Evolutionary conservation across 176 grass and related monocot genomes (phyloP).

Genomic region (Oryza longistaminata): DNA sequence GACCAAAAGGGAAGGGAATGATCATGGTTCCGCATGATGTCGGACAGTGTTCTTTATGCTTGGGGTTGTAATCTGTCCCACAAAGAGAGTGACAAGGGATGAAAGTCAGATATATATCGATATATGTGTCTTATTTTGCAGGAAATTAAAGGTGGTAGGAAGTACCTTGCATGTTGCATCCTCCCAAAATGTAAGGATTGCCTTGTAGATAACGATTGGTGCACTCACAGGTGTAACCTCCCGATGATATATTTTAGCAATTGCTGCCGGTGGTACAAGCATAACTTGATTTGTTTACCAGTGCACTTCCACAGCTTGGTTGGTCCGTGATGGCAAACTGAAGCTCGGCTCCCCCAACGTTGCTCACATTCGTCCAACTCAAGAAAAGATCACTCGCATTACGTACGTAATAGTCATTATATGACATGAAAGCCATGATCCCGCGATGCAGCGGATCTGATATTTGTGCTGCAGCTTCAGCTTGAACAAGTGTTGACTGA

Average conservation of each 20-base stretch:
- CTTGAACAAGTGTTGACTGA: not conserved
- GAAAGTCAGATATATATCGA: too few relatives aligned
- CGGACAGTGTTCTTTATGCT: not conserved
- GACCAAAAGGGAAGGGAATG: not conserved
- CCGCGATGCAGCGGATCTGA: too few relatives aligned
- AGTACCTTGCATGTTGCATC: not conserved
- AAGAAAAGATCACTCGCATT: not conserved
- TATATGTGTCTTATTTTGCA: too few relatives aligned
- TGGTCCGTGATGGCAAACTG: not conserved
- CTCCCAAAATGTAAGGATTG: not conserved
- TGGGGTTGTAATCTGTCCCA: not conserved
- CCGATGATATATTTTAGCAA: not conserved
- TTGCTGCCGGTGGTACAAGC: not conserved
- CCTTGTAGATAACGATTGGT: too few relatives aligned
- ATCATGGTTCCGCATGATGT: not conserved
- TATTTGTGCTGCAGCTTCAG: not conserved
- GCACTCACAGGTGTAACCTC: not conserved
- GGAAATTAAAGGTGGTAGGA: not conserved
- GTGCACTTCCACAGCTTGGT: not conserved
- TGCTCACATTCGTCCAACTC: not conserved
- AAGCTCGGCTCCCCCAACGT: not conserved
- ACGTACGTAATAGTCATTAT: fast-evolving
- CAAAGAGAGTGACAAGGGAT: too few relatives aligned
- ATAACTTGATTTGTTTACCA: not conserved
- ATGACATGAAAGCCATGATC: not conserved